These are phyloP conservation scores for Boletellus ananiceps DNA, from an alignment of 768 basidiomycete species.

Conservation along the genomic window DNA sequence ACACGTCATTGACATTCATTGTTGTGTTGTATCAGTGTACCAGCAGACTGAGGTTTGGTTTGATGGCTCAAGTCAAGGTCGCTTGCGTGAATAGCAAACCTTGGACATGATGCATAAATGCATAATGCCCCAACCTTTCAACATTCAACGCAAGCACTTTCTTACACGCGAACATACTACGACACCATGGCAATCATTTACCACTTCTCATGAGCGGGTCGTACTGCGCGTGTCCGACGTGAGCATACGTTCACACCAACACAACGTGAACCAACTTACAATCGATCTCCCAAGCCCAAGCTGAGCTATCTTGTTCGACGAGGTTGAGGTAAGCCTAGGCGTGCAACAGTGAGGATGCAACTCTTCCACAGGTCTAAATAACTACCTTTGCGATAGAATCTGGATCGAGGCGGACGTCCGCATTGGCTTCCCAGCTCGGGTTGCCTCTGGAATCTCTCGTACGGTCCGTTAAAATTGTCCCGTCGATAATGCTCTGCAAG, in stretches of 20 bases:
- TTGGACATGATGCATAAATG: background rate
- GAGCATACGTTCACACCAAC: background rate
- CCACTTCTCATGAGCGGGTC: slow-evolving; percentile 54
- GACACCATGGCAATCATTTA: slow-evolving; percentile 17
- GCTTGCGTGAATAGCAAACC: background rate
- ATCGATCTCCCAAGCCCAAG: slow-evolving; percentile 80
- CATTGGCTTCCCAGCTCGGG: slow-evolving; percentile 41
- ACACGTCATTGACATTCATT: background rate
- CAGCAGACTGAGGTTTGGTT: background rate
- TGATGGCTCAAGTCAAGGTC: background rate
- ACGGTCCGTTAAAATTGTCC: slow-evolving; percentile 44
- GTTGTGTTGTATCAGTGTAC: background rate
- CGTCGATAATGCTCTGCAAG: slow-evolving; percentile 63
- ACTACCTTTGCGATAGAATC: slow-evolving; percentile 56
- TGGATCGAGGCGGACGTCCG: slow-evolving; percentile 49
- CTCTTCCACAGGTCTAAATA: background rate
- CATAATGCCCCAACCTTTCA: background rate
- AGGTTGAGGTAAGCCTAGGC: slow-evolving; percentile 62
- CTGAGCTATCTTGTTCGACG: slow-evolving; percentile 61
- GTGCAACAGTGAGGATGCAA: background rate
- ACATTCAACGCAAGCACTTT: background rate
- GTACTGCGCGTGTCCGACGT: slow-evolving; percentile 29
- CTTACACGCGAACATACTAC: background rate
- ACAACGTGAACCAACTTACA: slow-evolving; percentile 39
- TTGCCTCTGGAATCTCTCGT: slow-evolving; percentile 28